A percentile compares a stretch with the other conserved stretches of the same genome.
Evolutionary conservation across 2,329 filamentous ascomycete species (phyloP).

Genomic region (Microthyrium microscopicum): DNA sequence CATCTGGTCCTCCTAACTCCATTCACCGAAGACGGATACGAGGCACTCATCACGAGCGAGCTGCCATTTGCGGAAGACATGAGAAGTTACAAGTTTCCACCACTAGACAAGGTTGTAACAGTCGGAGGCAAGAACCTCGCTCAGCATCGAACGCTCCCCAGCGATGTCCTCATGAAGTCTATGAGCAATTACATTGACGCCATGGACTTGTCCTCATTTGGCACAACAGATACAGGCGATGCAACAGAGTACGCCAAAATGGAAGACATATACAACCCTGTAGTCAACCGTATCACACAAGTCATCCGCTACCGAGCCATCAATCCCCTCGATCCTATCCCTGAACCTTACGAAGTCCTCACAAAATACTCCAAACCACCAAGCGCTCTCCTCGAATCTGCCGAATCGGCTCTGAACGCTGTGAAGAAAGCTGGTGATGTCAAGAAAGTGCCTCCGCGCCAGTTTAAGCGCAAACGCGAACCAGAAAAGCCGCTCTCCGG

Average conservation of each 20-base stretch:
- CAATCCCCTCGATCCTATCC: conserved; percentile 47
- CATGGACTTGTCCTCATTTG: conserved; percentile 69
- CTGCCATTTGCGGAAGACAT: conserved; percentile 89
- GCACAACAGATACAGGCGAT: conserved; percentile 54
- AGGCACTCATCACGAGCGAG: conserved; percentile 78
- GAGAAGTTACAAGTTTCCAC: conserved; percentile 77
- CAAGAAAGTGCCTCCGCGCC: conserved; percentile 77
- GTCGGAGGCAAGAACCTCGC: conserved; percentile 66
- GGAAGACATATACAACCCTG: conserved; percentile 69
- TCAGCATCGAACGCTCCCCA: conserved; percentile 72
- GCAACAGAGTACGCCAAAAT: conserved; percentile 54
- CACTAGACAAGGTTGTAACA: conserved; percentile 72
- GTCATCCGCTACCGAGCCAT: conserved; percentile 71
- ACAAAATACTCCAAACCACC: conserved; percentile 60
- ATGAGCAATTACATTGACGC: conserved; percentile 88
- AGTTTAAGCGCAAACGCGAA: conserved; percentile 57
- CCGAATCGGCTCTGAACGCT: conserved; percentile 40
- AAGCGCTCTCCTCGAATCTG: conserved; percentile 42
- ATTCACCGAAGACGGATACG: conserved; percentile 42
- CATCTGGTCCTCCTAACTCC: conserved; percentile 64
- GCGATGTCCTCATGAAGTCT: conserved; percentile 52
- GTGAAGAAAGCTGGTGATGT: conserved; percentile 58
- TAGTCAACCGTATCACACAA: conserved; percentile 77
- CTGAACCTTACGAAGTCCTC: conserved; percentile 45
- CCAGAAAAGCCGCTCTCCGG: conserved; percentile 72